Conservation (phyloP, 129 eudicot genomes). For the Centaurea solstitialis region DNA sequence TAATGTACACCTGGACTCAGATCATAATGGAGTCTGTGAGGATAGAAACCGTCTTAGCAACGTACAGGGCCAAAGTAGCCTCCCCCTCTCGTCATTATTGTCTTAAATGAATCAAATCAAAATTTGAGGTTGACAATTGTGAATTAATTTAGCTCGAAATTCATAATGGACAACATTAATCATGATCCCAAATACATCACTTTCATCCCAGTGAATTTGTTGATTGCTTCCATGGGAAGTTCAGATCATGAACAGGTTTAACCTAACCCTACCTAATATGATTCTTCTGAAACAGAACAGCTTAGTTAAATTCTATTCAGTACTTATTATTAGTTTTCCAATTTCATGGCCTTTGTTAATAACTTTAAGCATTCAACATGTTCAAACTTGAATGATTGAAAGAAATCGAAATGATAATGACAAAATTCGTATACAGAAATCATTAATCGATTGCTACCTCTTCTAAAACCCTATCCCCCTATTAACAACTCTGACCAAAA, state of each 20-base stretch:
- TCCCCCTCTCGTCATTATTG: not conserved
- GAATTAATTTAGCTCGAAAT: constrained; percentile 1
- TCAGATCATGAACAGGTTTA: constrained; percentile 14
- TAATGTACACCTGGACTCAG: too few relatives aligned
- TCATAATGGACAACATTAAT: not conserved
- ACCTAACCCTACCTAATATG: constrained; percentile 17
- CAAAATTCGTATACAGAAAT: not conserved
- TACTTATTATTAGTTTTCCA: not conserved
- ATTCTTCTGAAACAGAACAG: not conserved
- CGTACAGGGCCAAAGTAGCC: too few relatives aligned
- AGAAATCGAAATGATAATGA: not conserved
- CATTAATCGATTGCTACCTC: not conserved
- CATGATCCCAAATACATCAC: not conserved
- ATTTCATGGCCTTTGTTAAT: not conserved
- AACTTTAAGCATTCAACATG: not conserved
- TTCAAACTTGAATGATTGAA: not conserved
- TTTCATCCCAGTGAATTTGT: not conserved
- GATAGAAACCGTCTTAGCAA: too few relatives aligned
- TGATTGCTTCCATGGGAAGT: not conserved
- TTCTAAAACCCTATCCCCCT: constrained; percentile 5
- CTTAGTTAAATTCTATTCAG: not conserved
- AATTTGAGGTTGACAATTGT: constrained; percentile 24
- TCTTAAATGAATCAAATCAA: constrained; percentile 9
- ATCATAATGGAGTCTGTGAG: too few relatives aligned
- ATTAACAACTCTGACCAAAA: not conserved